Conservation (phyloP, 306 rosid species). For the Quercus engelmannii region DNA sequence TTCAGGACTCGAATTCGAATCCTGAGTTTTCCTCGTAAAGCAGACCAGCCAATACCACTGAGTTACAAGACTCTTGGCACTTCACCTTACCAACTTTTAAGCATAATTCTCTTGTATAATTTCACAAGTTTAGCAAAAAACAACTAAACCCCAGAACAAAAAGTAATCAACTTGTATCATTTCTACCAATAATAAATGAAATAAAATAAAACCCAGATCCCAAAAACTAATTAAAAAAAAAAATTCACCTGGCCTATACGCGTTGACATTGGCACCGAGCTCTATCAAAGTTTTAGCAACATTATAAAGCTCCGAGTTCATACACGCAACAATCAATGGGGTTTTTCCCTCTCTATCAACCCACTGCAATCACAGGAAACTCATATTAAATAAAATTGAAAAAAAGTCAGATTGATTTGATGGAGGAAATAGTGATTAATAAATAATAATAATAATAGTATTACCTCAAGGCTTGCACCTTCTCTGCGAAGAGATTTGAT, state of each 20-base stretch:
- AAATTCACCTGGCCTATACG: slow-evolving; percentile 75
- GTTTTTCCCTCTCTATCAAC: slow-evolving; percentile 74
- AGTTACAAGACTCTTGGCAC: no score
- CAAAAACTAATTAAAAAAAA: not conserved
- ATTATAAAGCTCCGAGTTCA: slow-evolving; percentile 60
- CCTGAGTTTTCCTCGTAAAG: no score
- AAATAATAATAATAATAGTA: no score
- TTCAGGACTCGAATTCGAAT: no score
- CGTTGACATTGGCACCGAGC: slow-evolving; percentile 92
- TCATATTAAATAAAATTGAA: no score
- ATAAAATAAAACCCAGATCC: not conserved
- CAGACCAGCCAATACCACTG: no score
- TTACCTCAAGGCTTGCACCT: slow-evolving; percentile 93
- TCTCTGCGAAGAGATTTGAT: slow-evolving; percentile 74
- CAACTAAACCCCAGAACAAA: not conserved
- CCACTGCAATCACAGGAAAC: slow-evolving; percentile 49
- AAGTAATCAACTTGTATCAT: not conserved
- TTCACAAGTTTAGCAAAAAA: not conserved
- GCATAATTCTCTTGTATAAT: not conserved
- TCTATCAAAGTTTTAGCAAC: slow-evolving; percentile 76
- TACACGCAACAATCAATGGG: slow-evolving; percentile 83
- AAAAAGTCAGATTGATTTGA: not conserved
- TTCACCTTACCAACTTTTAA: not conserved
- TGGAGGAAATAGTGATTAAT: not conserved
- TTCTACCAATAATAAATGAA: not conserved